Conservation (phyloP, 2,329 filamentous ascomycete genomes). For the Fusarium illudens region DNA sequence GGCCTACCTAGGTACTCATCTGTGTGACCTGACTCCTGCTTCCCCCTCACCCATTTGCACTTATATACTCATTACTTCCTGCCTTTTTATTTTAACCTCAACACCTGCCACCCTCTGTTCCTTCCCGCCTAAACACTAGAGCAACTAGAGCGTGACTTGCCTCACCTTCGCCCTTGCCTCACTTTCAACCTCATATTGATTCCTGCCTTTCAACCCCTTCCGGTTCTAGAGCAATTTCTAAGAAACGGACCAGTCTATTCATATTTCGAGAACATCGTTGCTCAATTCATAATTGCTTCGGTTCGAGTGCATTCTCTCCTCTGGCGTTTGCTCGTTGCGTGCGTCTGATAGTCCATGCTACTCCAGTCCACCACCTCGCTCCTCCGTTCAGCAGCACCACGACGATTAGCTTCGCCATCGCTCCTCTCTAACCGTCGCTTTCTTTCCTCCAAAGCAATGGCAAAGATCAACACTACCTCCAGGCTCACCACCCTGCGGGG, state of each 20-base stretch:
- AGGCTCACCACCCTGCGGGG: constrained; percentile 79
- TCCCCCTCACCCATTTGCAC: neutral
- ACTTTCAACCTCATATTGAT: neutral
- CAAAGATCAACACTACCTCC: constrained; percentile 74
- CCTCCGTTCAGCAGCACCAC: constrained; percentile 31
- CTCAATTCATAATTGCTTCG: neutral
- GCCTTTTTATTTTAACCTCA: neutral
- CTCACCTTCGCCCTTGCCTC: neutral
- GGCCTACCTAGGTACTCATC: too few species aligned
- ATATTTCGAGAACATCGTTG: neutral
- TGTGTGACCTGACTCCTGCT: constrained; percentile 3
- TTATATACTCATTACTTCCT: neutral
- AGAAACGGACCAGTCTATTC: neutral
- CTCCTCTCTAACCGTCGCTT: constrained; percentile 20
- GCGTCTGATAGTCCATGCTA: constrained; percentile 38
- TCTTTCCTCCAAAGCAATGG: constrained; percentile 42
- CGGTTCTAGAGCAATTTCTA: neutral
- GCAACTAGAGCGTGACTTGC: neutral
- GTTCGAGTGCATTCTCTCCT: constrained; percentile 15
- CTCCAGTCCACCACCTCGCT: constrained; percentile 36
- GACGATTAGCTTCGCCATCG: constrained; percentile 18
- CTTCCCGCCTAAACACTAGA: neutral
- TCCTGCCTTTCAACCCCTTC: neutral
- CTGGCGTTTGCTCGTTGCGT: constrained; percentile 22
- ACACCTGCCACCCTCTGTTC: neutral